Percentiles rank a stretch among this genome's conserved stretches.
phyloP scores from a whole-genome alignment of 768 basidiomycete species.

The Gelatoporia subvermispora region DNA sequence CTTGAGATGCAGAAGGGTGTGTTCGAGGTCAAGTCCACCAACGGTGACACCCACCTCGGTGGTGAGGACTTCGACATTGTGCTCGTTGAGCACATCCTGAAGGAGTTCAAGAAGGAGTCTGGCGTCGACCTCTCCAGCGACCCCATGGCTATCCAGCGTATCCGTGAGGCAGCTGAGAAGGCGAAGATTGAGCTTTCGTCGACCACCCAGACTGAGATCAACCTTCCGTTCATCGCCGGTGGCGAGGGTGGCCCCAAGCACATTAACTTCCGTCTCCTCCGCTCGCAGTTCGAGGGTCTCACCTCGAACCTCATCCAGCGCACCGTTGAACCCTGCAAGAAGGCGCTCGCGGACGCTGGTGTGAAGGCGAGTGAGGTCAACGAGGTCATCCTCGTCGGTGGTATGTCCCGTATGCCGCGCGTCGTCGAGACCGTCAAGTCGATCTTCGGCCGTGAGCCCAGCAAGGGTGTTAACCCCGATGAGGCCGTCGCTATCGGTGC shows the following conservation, averaged over 20 bases:
- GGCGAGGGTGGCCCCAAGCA: conserved; percentile 95
- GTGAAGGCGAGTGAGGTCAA: conserved; percentile 90
- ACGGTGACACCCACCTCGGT: conserved; percentile 96
- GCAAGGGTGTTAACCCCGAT: conserved; percentile 99
- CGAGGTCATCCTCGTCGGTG: conserved; percentile 97
- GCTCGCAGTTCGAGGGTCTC: conserved; percentile 87
- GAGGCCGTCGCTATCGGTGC: conserved; percentile 99
- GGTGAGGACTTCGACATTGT: conserved; percentile 95
- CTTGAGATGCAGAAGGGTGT: conserved; percentile 99
- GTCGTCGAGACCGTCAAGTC: conserved; percentile 91
- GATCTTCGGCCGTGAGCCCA: conserved; percentile 93
- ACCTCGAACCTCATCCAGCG: conserved; percentile 80
- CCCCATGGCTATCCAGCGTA: conserved; percentile 96
- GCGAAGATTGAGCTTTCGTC: conserved; percentile 98
- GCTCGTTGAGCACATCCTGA: conserved; percentile 79
- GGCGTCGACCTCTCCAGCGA: conserved; percentile 80
- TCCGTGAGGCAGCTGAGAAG: conserved; percentile 98
- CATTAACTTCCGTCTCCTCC: conserved; percentile 86
- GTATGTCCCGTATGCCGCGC: conserved; percentile 97
- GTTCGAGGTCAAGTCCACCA: conserved; percentile 99
- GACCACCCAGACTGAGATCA: conserved; percentile 93
- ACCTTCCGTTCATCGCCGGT: conserved; percentile 96
- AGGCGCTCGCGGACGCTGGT: conserved; percentile 90
- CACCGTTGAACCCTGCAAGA: conserved; percentile 94
- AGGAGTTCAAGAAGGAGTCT: conserved; percentile 92